These are phyloP conservation scores for Stellera chamaejasme DNA, from an alignment of 345 rosid species.

Conservation along the genomic window DNA sequence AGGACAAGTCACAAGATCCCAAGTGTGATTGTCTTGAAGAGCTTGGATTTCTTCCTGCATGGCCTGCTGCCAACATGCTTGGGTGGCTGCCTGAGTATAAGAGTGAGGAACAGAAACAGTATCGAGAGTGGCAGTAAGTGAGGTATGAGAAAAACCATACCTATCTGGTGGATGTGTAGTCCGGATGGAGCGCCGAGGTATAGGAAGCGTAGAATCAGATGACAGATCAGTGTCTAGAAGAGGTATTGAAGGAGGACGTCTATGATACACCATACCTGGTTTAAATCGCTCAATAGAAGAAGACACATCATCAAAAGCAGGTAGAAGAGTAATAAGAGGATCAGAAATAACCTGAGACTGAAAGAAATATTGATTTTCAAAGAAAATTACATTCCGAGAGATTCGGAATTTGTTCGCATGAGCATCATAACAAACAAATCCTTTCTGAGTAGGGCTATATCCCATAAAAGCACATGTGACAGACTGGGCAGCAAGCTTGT, in stretches of 20 bases:
- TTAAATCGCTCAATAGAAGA: neutral
- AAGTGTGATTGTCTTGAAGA: constrained; percentile 3
- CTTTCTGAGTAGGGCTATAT: neutral
- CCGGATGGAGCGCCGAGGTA: neutral
- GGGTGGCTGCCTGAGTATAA: neutral
- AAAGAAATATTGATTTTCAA: neutral
- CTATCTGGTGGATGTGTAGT: neutral
- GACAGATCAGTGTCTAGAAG: neutral
- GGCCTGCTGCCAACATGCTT: neutral
- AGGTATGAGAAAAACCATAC: neutral
- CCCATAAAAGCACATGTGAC: constrained; percentile 7
- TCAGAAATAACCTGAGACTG: neutral
- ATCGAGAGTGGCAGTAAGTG: neutral
- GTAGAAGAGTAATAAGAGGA: neutral
- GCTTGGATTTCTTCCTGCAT: constrained; percentile 4
- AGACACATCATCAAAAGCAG: neutral
- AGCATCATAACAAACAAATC: constrained; percentile 8
- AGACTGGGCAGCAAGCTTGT: neutral
- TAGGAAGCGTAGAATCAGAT: neutral
- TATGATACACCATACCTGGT: neutral
- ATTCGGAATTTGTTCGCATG: neutral
- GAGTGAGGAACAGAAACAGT: neutral
- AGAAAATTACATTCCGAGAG: neutral
- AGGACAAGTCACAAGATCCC: constrained; percentile 1
- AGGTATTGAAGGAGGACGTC: neutral